Base-by-base conservation (phyloP, 1,139 yeast species). In the Yamadazyma spencermartinsiae region DNA sequence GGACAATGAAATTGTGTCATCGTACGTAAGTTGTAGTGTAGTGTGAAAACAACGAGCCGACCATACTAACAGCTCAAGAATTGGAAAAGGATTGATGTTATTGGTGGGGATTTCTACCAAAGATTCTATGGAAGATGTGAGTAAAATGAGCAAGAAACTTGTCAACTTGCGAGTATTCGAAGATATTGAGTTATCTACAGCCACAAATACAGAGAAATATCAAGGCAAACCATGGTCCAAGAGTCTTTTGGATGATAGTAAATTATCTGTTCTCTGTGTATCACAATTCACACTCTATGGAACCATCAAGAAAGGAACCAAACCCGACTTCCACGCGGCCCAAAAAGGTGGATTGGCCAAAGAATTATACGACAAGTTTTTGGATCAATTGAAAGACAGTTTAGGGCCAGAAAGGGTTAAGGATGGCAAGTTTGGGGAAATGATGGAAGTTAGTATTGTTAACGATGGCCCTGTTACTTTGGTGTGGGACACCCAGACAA, bases 381-480 rank as follows among this genome's bases (percentile, higher is more conserved):
- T 87, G 43, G 49, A 46, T 0, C 63, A 63, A 43, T 68, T 81
- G 56, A 68, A 63, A 35, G 56, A 45, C n/a, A 80, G 65, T n/a
- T 51, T 85, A 27, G 94, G 90, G 0, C 67, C 65, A 1, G 77
- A 72, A 0, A 72, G 76, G 35, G 95, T 89, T 5, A 74, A 82
- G 46, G 96, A 88, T 52, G 98, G 98, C 1, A 73, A 79, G 40
- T 92, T 92, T 60, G 98, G 98, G 0, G 98, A 94, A 7, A 86
- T 90, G 96, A 92, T 92, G 98, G 95, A 87, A 46, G 96, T 92
- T 12, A 74, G 76, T 2, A 61, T 90, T 40, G 80, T 82, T 13
- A 92, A 92, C 54, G 97, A 90, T 49, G 94, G 94, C 4, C 94
- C 92, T 0, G 87, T 82, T 6, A 84, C 94, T 0, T 78, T 85